Evolutionary conservation across 2,329 filamentous ascomycete species (phyloP).

Genomic region (Aspergillus pseudoviridinutans): DNA sequence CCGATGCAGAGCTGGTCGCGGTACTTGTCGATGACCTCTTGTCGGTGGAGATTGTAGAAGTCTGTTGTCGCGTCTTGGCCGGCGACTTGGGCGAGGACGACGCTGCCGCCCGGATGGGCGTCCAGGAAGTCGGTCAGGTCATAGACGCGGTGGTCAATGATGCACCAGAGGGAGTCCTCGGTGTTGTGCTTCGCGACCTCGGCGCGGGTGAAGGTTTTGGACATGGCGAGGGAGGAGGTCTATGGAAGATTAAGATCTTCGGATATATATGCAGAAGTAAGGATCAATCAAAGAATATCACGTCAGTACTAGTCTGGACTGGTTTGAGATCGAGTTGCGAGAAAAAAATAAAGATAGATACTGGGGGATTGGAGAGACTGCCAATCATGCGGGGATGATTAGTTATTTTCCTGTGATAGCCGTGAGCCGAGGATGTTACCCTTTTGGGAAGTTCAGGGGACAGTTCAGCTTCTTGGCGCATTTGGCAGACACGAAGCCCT

Average conservation of each 20-base stretch:
- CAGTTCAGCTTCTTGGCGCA: too few species aligned
- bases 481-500: too few species aligned
- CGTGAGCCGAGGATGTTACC: not conserved
- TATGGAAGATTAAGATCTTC: not conserved
- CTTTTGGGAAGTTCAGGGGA: not conserved
- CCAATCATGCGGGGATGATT: conserved; percentile 15
- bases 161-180: conserved; percentile 73
- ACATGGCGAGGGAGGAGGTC: conserved; percentile 9
- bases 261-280: not conserved
- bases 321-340: not conserved
- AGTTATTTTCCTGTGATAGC: conserved; percentile 1
- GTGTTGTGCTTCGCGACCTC: conserved; percentile 72
- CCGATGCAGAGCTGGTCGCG: conserved; percentile 67
- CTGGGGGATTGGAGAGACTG: not conserved
- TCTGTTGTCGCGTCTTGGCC: conserved; percentile 75
- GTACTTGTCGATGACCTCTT: conserved; percentile 85
- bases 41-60: conserved; percentile 89
- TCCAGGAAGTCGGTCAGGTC: conserved; percentile 81
- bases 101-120: conserved; percentile 77
- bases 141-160: conserved; percentile 84
- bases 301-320: not conserved
- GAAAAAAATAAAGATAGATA: not conserved
- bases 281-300: not conserved
- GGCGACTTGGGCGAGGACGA: conserved; percentile 75
- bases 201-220: conserved; percentile 42